Evolutionary conservation across 192 early-diverging fungal species (phyloP), one percentile per base, ranked within the genome.

Genomic region (Irineochytrium annulatum): DNA sequence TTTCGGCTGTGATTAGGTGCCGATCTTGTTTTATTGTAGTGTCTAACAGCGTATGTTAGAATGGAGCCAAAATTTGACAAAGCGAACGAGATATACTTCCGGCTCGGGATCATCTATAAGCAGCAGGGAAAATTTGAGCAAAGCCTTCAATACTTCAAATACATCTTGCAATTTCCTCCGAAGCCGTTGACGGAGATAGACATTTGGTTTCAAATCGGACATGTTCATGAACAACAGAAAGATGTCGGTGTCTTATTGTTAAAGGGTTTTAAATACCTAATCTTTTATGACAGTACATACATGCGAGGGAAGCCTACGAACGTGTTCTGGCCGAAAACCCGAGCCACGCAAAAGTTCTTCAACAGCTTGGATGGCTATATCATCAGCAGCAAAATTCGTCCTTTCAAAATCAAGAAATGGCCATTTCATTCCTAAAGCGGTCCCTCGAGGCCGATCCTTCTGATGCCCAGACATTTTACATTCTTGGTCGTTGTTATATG

Each of bases 151-250:
- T 95, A 91, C 78, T 95, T 98, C 79, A 84, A 86, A 39, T 91
- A 92, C 74, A 94, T 95, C 51, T 69, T 96, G 2, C 69, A 73
- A 27, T 81, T 81, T 17, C 94, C 94, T 16, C 95, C 94, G n/a
- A 87, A 85, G 57, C 97, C 97, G 26, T 82, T 98, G 26, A 93
- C 91, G 19, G 92, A 95, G 63, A 81, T 85, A 2, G 97, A 99
- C 68, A 93, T 99, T 43, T 95, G 92, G 93, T 99, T 95, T 75
- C 95, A 99, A 71, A 97, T 94, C 55, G 96, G 94, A 5, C 92
- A 94, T 56, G 91, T 95, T 1, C 88, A 96, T 69, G 96, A 99
- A 70, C 91, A 93, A 60, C 88, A 90, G 69, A 92, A 92, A 37
- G 92, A 99, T 55, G 87, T 87, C 71, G 39, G 69, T 45, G 46